Percentiles rank a stretch among this genome's conserved stretches.
Conservation (phyloP, 139 green algal genomes). For the Chlamydomonas sp. region DNA sequence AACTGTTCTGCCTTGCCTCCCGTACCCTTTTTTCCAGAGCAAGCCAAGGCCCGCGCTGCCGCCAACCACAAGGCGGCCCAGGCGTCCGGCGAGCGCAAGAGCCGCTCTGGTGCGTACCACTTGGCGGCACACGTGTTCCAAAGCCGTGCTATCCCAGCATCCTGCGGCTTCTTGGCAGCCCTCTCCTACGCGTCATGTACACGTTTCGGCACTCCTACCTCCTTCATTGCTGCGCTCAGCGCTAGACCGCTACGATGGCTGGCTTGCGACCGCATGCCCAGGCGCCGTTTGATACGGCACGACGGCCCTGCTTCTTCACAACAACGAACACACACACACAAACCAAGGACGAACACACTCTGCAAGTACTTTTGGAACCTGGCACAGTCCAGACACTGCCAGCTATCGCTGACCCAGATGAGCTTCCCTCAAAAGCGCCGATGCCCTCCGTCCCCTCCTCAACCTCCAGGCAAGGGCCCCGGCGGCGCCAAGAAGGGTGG, state of each 20-base stretch:
- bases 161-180: neutral
- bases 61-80: conserved; percentile 11
- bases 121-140: neutral
- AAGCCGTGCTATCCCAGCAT: neutral
- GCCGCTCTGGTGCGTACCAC: conserved; percentile 2
- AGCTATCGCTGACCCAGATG: too few species aligned
- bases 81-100: conserved; percentile 24
- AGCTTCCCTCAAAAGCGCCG: neutral
- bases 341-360: too few species aligned
- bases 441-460: neutral
- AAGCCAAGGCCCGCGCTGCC: conserved; percentile 11
- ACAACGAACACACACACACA: too few species aligned
- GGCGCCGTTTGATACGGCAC: too few species aligned
- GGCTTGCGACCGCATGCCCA: too few species aligned
- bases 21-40: neutral
- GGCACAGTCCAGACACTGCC: too few species aligned
- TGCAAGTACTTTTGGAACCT: too few species aligned
- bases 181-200: too few species aligned
- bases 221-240: too few species aligned
- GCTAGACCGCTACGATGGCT: too few species aligned
- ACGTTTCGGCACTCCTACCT: too few species aligned
- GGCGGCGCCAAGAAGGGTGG: conserved; percentile 86
- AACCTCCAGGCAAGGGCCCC: conserved; percentile 53
- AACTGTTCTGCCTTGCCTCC: neutral
- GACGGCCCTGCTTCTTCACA: too few species aligned